Evolutionary conservation across 2,329 filamentous ascomycete species (phyloP).

Genomic region (Raffaelea arxii): DNA sequence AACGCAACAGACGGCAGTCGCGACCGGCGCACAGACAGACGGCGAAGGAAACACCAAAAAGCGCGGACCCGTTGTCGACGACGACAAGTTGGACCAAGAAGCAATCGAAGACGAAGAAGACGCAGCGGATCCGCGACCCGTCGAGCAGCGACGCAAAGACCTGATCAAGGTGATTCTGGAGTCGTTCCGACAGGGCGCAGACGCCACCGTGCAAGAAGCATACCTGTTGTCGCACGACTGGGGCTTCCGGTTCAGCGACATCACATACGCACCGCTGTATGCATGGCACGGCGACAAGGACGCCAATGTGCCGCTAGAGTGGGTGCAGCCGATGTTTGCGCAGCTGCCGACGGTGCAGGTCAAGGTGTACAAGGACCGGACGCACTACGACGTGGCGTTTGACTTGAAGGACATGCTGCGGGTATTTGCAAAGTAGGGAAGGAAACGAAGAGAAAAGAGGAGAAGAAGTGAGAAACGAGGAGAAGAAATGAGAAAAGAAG

Average conservation of each 20-base stretch:
- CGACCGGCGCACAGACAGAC: constrained; percentile 7
- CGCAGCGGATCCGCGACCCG: constrained; percentile 3
- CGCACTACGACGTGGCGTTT: constrained; percentile 14
- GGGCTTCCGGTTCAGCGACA: constrained; percentile 21
- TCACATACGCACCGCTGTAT: constrained; percentile 16
- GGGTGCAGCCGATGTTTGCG: constrained; percentile 26
- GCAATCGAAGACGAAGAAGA: not conserved
- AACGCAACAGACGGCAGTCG: no score
- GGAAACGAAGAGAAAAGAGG: not conserved
- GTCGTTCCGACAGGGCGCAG: constrained; percentile 19
- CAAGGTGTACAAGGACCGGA: constrained; percentile 23
- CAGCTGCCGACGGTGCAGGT: constrained; percentile 22
- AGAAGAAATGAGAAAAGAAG: not conserved
- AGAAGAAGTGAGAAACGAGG: not conserved
- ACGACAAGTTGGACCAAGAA: not conserved
- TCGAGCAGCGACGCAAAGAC: constrained; percentile 16
- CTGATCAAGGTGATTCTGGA: constrained; percentile 20
- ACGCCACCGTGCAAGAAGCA: constrained; percentile 18
- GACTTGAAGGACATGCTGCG: constrained; percentile 8
- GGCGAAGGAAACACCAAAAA: not conserved
- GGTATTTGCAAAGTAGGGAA: constrained; percentile 1
- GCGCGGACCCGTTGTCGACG: no score
- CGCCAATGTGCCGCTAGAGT: constrained; percentile 20
- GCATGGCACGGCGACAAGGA: constrained; percentile 25
- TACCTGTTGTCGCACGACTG: constrained; percentile 20